Conservation (phyloP, 23 red algal genomes). For the Pyropia haitanensis region DNA sequence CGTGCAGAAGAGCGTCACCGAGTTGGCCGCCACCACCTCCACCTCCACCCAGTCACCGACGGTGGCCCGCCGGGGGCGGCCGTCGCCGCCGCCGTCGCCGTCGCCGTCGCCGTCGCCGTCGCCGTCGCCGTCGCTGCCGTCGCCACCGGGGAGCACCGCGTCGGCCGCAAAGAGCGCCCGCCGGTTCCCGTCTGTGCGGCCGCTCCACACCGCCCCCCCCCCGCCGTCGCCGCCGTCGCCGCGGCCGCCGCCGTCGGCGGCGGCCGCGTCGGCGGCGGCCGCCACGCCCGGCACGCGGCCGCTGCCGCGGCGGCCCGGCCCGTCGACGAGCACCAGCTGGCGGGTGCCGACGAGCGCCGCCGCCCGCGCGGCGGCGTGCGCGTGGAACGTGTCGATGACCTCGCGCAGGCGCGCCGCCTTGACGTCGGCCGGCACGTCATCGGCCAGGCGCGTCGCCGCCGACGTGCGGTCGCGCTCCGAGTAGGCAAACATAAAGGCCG, state of each 20-base stretch:
- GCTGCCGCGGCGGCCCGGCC: background rate
- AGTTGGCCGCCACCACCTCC: background rate
- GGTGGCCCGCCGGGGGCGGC: background rate
- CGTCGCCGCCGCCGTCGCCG: background rate
- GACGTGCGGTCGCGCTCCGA: constrained; percentile 20
- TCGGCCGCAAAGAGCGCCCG: constrained; percentile 2
- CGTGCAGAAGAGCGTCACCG: background rate
- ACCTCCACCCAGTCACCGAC: constrained; percentile 7
- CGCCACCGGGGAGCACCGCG: background rate
- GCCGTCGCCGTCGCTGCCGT: background rate
- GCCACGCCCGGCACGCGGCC: background rate
- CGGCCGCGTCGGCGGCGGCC: too few species aligned
- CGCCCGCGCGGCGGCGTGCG: background rate
- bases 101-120: background rate
- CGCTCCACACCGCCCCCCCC: background rate
- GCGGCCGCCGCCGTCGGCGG: too few species aligned
- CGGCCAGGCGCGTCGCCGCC: constrained; percentile 8
- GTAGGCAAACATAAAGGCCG: constrained; percentile 50
- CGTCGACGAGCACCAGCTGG: constrained; percentile 24
- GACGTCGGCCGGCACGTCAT: constrained; percentile 33
- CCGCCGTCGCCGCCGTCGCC: background rate
- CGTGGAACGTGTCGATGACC: constrained; percentile 5
- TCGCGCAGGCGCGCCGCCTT: constrained; percentile 34
- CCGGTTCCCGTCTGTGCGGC: constrained; percentile 5
- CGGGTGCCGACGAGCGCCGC: background rate